Evolutionary conservation across 2,329 filamentous ascomycete genomes (phyloP).

Genomic region (Neonectria coccinea): DNA sequence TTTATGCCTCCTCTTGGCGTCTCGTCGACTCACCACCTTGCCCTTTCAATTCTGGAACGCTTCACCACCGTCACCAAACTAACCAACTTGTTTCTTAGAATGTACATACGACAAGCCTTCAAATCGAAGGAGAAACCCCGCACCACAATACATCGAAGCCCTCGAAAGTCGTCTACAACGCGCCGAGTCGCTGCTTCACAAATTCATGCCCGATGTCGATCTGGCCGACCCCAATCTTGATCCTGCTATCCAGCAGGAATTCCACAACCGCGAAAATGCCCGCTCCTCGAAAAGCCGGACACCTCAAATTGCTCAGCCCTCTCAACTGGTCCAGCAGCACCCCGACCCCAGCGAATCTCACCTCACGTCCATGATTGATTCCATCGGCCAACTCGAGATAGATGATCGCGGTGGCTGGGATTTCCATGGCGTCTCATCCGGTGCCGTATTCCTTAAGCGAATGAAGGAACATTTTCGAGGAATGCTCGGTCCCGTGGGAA

Average conservation of each 20-base stretch:
- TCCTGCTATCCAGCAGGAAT: slow-evolving; percentile 77
- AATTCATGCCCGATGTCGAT: slow-evolving; percentile 85
- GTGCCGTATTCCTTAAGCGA: slow-evolving; percentile 85
- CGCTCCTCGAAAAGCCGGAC: slow-evolving; percentile 54
- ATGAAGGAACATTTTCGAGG: slow-evolving; percentile 90
- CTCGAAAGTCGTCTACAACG: slow-evolving; percentile 85
- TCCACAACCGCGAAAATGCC: slow-evolving; percentile 66
- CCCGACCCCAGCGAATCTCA: slow-evolving; percentile 73
- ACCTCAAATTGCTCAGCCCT: not conserved
- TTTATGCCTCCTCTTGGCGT: slow-evolving; percentile 9
- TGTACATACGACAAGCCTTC: slow-evolving; percentile 97
- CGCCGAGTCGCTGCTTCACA: slow-evolving; percentile 81
- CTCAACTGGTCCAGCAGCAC: slow-evolving; percentile 48
- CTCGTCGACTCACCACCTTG: slow-evolving; percentile 10
- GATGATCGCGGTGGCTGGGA: slow-evolving; percentile 94
- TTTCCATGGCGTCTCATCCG: slow-evolving; percentile 94
- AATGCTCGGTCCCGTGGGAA: slow-evolving; percentile 74
- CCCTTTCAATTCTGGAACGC: not conserved
- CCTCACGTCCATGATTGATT: slow-evolving; percentile 94
- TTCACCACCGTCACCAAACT: slow-evolving; percentile 27
- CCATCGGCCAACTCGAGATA: slow-evolving; percentile 89
- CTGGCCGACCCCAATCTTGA: slow-evolving; percentile 88
- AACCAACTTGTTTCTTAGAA: slow-evolving; percentile 63
- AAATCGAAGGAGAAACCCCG: slow-evolving; percentile 89
- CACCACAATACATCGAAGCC: slow-evolving; percentile 92